Percentiles rank a stretch among this genome's conserved stretches.
These are phyloP conservation scores for Beauveria scarabaeidicola DNA, from an alignment of 2,329 filamentous ascomycete genomes.

Conservation along the genomic window DNA sequence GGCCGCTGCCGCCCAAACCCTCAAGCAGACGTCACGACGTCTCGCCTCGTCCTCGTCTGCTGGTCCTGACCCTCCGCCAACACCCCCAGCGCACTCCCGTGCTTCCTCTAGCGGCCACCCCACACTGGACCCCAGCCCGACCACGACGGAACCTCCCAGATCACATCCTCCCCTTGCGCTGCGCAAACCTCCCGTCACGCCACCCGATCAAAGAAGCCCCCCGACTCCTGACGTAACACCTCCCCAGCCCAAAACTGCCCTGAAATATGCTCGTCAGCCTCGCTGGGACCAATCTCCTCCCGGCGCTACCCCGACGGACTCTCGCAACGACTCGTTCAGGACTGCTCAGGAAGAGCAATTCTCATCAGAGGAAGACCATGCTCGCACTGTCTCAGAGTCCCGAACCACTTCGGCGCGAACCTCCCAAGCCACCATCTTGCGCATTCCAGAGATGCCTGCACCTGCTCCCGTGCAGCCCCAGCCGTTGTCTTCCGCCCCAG, in stretches of 20 bases:
- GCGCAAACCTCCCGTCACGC: slow-evolving; percentile 44
- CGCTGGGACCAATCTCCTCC: slow-evolving; percentile 41
- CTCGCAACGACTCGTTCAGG: slow-evolving; percentile 61
- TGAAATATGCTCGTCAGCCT: slow-evolving; percentile 37
- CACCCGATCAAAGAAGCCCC: slow-evolving; percentile 57
- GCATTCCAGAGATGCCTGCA: slow-evolving; percentile 20
- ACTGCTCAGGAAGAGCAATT: slow-evolving; percentile 59
- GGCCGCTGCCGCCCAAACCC: slow-evolving; percentile 29
- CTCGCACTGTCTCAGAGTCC: slow-evolving; percentile 33
- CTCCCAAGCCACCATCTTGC: slow-evolving; percentile 38
- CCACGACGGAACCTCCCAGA: slow-evolving; percentile 29
- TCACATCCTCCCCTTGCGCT: slow-evolving; percentile 27
- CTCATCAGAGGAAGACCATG: slow-evolving; percentile 52
- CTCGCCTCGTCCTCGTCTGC: slow-evolving; percentile 23
- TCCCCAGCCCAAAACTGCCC: slow-evolving; percentile 42
- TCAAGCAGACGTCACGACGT: slow-evolving; percentile 34
- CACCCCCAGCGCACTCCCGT: slow-evolving; percentile 52
- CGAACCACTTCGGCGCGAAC: slow-evolving; percentile 30
- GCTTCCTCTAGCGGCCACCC: slow-evolving; percentile 46
- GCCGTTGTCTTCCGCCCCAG: slow-evolving; percentile 32
- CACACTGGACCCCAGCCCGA: slow-evolving; percentile 34
- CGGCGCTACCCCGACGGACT: slow-evolving; percentile 48
- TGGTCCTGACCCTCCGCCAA: slow-evolving; percentile 49
- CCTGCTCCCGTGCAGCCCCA: slow-evolving; percentile 33
- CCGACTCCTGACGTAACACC: slow-evolving; percentile 71